Base-by-base conservation (phyloP, 202 grass and related monocot species). In the Zizania palustris region DNA sequence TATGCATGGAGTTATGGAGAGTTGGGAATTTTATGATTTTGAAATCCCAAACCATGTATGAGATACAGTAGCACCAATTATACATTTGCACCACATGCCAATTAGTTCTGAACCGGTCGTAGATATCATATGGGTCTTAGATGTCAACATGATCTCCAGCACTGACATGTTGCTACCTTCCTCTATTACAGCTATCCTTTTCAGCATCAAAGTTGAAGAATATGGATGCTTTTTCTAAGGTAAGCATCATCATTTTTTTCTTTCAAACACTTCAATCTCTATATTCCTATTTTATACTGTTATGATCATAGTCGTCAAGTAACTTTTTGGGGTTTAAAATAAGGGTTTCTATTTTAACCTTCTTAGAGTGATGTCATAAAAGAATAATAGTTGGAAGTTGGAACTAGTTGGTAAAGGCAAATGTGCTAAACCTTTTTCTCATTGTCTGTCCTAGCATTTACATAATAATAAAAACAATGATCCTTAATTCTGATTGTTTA, bases 201-300 rank as follows among this genome's bases (percentile, higher is more conserved):
- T 92, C 89, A 75, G 95, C 95, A 45, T 87, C 85, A 0, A 94
- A 94, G 59, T 73, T 98, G 65, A 75, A 76, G 63, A 77, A 94
- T 43, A 88, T 78, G 75, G 95, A 98, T 85, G 79, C 65, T 42
- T 67, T 97, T 80, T 98, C 95, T 39, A 98, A 98, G 95, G 95
- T 98, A 67, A 39, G 49, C 69, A 63, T 5, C n/a, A 18, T 11
- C 10, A 38, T 79, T 62, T 5, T 65, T 37, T 45, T 53, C 42
- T 78, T 71, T 16, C 50, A 63, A 70, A 12, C 28, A 65, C 6
- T 67, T 72, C 33, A n/a, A 80, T 79, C 9, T 87, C 43, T 60
- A 21, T 66, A 8, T 71, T 4, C 15, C 28, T 72, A n/a, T 48
- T 34, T 74, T 75, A 4, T 60, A 60, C 22, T 67, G 14, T 69